Percentiles rank a stretch among this genome's conserved stretches.
phyloP scores from a whole-genome alignment of 164 flowering plant genomes.

The Malania oleifera region DNA sequence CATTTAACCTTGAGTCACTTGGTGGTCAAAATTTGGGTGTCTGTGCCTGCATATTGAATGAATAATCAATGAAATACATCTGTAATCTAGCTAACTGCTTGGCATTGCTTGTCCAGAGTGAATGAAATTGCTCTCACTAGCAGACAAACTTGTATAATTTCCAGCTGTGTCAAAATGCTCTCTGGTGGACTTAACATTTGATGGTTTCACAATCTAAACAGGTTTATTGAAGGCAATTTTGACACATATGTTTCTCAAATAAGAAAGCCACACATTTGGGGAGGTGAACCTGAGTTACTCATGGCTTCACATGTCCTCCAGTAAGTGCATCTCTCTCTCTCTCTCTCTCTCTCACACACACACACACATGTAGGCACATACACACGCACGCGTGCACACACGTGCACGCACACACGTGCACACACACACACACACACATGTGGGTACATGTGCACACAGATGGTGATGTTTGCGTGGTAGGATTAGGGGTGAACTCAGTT shows the following conservation, averaged over 20 bases:
- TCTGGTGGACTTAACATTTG: constrained; percentile 1
- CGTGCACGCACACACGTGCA: no score
- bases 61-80: no score
- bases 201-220: constrained; percentile 17
- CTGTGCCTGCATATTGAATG: no score
- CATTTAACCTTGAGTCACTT: no score
- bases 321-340: constrained; percentile 33
- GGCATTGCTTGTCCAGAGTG: not conserved
- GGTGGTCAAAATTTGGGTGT: no score
- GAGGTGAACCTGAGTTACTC: constrained; percentile 95
- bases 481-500: no score
- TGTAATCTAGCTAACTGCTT: no score
- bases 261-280: constrained; percentile 93
- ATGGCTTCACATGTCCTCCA: constrained; percentile 92
- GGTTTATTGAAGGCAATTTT: constrained; percentile 98
- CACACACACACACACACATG: no score
- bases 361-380: no score
- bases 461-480: no score
- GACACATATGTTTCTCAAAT: constrained; percentile 76
- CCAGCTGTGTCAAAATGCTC: not conserved
- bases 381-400: no score
- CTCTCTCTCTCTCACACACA: not conserved
- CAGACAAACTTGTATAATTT: not conserved
- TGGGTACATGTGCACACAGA: no score
- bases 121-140: not conserved